phyloP scores from a whole-genome alignment of 805 yeast species.

The Osmozyma mogii region DNA sequence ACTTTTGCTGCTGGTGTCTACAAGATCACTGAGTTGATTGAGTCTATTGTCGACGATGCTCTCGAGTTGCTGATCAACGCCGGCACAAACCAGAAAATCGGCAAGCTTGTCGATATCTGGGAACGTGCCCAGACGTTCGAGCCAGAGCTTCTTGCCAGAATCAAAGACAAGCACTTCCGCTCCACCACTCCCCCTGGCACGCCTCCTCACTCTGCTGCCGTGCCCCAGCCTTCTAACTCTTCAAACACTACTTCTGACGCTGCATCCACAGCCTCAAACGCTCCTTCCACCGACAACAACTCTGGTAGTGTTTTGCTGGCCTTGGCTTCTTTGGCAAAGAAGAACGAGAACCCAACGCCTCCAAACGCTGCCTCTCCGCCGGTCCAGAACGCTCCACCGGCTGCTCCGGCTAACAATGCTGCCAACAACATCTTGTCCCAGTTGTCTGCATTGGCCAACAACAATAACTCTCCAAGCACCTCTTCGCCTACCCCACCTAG shows the following conservation, averaged over 20 bases:
- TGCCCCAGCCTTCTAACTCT: neutral
- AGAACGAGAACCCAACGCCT: conserved; percentile 25
- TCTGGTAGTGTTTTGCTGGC: conserved; percentile 65
- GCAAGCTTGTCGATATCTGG: conserved; percentile 90
- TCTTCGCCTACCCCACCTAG: conserved; percentile 3
- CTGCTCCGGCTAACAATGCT: conserved; percentile 9
- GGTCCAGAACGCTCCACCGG: conserved; percentile 9
- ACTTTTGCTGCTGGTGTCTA: conserved; percentile 67
- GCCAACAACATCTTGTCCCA: conserved; percentile 36
- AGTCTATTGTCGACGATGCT: conserved; percentile 56
- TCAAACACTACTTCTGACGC: conserved; percentile 5
- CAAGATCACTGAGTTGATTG: conserved; percentile 57
- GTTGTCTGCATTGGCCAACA: conserved; percentile 32
- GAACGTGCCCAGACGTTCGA: conserved; percentile 73
- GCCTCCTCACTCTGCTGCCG: conserved; percentile 36
- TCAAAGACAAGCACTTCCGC: conserved; percentile 52
- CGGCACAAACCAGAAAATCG: conserved; percentile 60
- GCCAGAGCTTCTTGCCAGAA: conserved; percentile 42
- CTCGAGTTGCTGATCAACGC: conserved; percentile 43
- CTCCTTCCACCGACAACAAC: conserved; percentile 27
- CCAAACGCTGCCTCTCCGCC: conserved; percentile 21
- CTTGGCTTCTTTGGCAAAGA: conserved; percentile 53
- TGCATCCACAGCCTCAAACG: conserved; percentile 9
- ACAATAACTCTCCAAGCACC: conserved; percentile 5
- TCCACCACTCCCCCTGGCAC: conserved; percentile 65